Percentiles rank a stretch among this genome's conserved stretches.
Conservation (phyloP, 352 stramenopile genomes). For the Phytophthora colocasiae region DNA sequence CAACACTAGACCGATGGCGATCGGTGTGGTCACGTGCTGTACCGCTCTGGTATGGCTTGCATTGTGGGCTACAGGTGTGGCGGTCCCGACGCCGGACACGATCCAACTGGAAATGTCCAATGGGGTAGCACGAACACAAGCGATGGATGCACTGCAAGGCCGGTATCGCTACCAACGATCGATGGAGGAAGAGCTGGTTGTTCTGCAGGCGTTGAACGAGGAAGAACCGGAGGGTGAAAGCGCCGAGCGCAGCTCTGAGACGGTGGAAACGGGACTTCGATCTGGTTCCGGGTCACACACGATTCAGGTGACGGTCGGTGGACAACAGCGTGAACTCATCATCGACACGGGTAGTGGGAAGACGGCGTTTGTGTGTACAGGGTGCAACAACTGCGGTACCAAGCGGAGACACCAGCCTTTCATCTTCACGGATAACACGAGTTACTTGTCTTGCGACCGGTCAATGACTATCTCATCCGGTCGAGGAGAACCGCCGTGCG, state of each 20-base stretch:
- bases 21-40: constrained; percentile 19
- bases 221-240: constrained; percentile 2
- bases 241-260: neutral
- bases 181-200: constrained; percentile 15
- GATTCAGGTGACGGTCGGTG: constrained; percentile 68
- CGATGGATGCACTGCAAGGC: constrained; percentile 19
- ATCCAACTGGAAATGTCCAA: constrained; percentile 60
- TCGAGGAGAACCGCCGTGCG: constrained; percentile 28
- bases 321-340: constrained; percentile 89
- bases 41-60: constrained; percentile 19
- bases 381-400: constrained; percentile 88
- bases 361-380: constrained; percentile 95
- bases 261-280: constrained; percentile 50
- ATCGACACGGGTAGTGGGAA: constrained; percentile 96
- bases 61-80: constrained; percentile 8
- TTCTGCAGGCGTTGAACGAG: constrained; percentile 4
- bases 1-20: constrained; percentile 8
- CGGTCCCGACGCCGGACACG: constrained; percentile 13
- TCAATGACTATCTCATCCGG: constrained; percentile 27
- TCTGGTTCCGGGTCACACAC: constrained; percentile 76
- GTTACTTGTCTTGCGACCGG: constrained; percentile 58
- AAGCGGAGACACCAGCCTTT: constrained; percentile 88
- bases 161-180: constrained; percentile 25
- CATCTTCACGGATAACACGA: constrained; percentile 50
- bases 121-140: constrained; percentile 26